Evolutionary conservation across 2,329 filamentous ascomycete genomes (phyloP).

Genomic region (Botrytis hyacinthi): DNA sequence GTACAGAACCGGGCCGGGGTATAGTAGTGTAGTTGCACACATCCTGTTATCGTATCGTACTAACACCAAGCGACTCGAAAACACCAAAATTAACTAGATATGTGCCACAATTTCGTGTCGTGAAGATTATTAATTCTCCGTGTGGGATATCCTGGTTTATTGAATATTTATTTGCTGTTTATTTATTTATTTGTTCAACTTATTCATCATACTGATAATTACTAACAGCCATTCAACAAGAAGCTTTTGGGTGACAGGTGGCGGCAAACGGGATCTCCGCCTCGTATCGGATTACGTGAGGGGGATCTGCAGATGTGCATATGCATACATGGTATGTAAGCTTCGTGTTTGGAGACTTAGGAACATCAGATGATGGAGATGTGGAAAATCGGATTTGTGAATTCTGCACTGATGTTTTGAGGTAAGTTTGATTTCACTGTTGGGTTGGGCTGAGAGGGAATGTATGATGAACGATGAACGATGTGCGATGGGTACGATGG

Average conservation of each 20-base stretch:
- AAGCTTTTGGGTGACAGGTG: background rate
- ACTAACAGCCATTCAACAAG: too few species aligned
- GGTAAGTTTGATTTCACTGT: background rate
- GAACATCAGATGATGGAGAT: background rate
- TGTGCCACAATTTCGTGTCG: background rate
- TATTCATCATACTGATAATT: background rate
- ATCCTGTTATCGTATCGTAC: background rate
- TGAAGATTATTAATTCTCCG: background rate
- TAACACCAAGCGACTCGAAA: background rate
- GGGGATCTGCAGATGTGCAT: background rate
- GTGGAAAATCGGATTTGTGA: background rate
- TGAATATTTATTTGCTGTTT: background rate
- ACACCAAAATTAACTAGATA: too few species aligned
- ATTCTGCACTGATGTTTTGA: background rate
- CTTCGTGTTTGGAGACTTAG: background rate
- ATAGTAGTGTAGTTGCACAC: background rate
- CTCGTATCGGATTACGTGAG: conserved; percentile 19
- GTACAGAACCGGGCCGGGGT: background rate
- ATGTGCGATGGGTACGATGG: background rate
- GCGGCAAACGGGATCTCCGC: background rate
- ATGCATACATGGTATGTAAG: background rate
- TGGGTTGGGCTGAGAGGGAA: background rate
- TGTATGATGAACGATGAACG: background rate
- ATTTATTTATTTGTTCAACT: background rate
- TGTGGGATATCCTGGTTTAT: background rate